phyloP scores from a whole-genome alignment of 371 early-diverging fungal species.

The Lichtheimia hyalospora region DNA sequence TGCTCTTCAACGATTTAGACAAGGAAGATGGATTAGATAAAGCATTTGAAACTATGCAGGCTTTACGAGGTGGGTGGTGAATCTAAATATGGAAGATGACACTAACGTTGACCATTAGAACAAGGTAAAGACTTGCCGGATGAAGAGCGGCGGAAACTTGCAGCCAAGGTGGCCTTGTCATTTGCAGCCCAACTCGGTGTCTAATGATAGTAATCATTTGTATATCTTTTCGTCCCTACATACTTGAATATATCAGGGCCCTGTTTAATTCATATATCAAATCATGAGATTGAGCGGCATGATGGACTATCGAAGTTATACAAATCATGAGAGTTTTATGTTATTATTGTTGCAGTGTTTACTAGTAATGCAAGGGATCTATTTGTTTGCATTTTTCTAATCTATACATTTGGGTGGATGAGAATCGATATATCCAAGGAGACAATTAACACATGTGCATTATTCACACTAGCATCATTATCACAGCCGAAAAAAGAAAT shows the following conservation, averaged over 20 bases:
- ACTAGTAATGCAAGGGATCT: no score
- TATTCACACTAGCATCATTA: background rate
- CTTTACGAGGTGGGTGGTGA: constrained; percentile 50
- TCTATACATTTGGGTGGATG: background rate
- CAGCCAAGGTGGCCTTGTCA: constrained; percentile 68
- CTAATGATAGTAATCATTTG: constrained; percentile 8
- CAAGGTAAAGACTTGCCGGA: constrained; percentile 56
- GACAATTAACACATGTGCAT: background rate
- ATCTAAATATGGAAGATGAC: background rate
- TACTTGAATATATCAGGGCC: background rate
- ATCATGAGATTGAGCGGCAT: background rate
- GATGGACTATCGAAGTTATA: no score
- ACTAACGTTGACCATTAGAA: constrained; percentile 32
- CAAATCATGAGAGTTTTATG: no score
- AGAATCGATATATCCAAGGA: background rate
- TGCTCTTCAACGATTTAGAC: constrained; percentile 62
- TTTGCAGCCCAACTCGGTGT: constrained; percentile 54
- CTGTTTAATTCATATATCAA: background rate
- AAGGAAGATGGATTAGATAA: constrained; percentile 69
- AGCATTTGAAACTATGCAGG: constrained; percentile 52
- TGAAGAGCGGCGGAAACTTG: constrained; percentile 61
- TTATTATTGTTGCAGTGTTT: no score
- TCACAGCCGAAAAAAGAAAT: no score
- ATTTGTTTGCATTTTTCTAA: background rate
- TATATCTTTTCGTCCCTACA: background rate